Percentiles rank a stretch among this genome's conserved stretches.
These are phyloP conservation scores for Colletotrichum higginsianum DNA, from an alignment of 2,329 filamentous ascomycete species.

Conservation along the genomic window DNA sequence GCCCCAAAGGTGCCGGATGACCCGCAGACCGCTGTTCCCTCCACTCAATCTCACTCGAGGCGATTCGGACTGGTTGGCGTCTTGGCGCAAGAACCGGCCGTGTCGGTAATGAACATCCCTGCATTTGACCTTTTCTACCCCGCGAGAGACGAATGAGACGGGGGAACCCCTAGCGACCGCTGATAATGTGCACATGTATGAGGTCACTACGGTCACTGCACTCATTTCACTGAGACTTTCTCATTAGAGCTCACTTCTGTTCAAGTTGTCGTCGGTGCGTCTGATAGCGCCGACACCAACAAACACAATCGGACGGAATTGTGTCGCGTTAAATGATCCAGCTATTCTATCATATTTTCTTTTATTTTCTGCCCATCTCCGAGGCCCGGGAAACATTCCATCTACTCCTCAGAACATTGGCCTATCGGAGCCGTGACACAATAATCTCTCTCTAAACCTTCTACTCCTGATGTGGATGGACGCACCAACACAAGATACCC, in stretches of 20 bases:
- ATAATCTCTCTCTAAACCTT: background rate
- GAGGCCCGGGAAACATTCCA: background rate
- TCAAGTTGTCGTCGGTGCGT: conserved; percentile 4
- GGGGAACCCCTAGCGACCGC: conserved; percentile 18
- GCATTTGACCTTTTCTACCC: conserved; percentile 20
- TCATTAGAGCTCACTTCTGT: no score
- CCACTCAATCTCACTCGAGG: background rate
- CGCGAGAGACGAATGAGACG: conserved; percentile 22
- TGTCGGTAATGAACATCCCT: conserved; percentile 27
- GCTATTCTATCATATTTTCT: background rate
- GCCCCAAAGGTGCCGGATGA: conserved; percentile 29
- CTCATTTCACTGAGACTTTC: no score
- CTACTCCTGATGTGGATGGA: no score
- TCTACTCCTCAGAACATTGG: conserved; percentile 16
- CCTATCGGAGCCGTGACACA: conserved; percentile 13
- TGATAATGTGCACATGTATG: background rate
- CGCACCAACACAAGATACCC: background rate
- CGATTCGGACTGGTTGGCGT: background rate
- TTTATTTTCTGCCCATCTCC: background rate
- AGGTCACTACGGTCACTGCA: conserved; percentile 15
- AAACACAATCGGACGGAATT: background rate
- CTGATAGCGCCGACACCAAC: background rate
- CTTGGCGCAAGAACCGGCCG: conserved; percentile 9
- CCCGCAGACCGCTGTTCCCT: conserved; percentile 34
- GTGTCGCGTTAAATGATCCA: background rate